Conservation (phyloP, 1,284 basidiomycete species). For the Lignosus rhinocerotis region DNA sequence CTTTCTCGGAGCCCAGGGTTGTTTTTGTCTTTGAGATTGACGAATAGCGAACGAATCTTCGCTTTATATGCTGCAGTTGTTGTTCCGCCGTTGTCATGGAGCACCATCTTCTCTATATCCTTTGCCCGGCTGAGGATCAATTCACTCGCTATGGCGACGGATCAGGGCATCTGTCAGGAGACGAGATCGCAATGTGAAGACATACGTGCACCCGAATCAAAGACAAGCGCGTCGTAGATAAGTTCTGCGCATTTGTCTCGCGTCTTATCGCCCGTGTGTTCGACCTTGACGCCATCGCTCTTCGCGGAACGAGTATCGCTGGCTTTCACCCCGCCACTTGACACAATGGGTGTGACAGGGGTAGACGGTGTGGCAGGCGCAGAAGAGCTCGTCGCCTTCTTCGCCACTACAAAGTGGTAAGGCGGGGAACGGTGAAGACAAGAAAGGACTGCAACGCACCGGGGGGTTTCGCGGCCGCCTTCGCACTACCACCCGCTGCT, state of each 20-base stretch:
- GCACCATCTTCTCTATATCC: slow-evolving; percentile 62
- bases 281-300: slow-evolving; percentile 64
- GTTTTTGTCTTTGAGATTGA: slow-evolving; percentile 94
- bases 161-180: neutral
- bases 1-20: slow-evolving; percentile 87
- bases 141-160: slow-evolving; percentile 52
- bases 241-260: slow-evolving; percentile 90
- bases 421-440: neutral
- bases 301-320: slow-evolving; percentile 60
- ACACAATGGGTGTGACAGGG: slow-evolving; percentile 47
- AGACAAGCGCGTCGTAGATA: slow-evolving; percentile 88
- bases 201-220: slow-evolving; percentile 85
- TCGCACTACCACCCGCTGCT: slow-evolving; percentile 33
- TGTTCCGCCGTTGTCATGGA: slow-evolving; percentile 46
- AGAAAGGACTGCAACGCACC: slow-evolving; percentile 30
- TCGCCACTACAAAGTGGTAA: slow-evolving; percentile 22
- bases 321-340: slow-evolving; percentile 33
- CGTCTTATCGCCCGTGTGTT: slow-evolving; percentile 66
- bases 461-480: slow-evolving; percentile 32
- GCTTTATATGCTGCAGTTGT: slow-evolving; percentile 57
- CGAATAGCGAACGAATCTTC: slow-evolving; percentile 89
- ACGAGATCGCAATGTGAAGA: slow-evolving; percentile 24
- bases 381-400: slow-evolving; percentile 30
- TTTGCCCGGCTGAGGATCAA: slow-evolving; percentile 59
- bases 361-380: slow-evolving; percentile 39